These are phyloP conservation scores for Hericium erinaceus DNA, from an alignment of 768 basidiomycete genomes.

Conservation along the genomic window DNA sequence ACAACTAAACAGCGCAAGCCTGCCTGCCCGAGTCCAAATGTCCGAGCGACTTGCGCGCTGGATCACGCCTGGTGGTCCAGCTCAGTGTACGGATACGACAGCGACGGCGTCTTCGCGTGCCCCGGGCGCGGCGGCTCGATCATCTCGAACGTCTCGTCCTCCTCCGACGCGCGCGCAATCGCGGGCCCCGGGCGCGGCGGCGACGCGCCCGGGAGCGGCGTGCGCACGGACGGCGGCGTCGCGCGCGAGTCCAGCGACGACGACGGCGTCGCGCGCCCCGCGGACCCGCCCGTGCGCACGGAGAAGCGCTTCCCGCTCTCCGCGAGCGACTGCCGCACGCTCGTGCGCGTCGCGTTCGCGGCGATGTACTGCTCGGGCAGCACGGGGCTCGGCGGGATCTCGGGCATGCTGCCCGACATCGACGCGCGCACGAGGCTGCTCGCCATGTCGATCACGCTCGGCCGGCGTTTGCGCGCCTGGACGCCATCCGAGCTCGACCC, in stretches of 20 bases:
- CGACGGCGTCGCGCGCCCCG: constrained; percentile 6
- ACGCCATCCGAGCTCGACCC: constrained; percentile 25
- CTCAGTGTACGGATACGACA: constrained; percentile 51
- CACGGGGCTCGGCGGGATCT: constrained; percentile 56
- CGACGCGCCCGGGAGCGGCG: constrained; percentile 2
- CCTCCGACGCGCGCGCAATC: constrained; percentile 24
- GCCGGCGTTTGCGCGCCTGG: constrained; percentile 36
- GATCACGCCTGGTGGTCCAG: constrained; percentile 30
- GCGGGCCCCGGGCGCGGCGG: constrained; percentile 22
- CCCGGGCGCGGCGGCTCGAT: constrained; percentile 34
- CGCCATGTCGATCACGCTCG: constrained; percentile 34
- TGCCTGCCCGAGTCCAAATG: constrained; percentile 4
- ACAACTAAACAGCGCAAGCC: neutral
- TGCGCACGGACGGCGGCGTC: constrained; percentile 4
- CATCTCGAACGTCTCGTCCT: constrained; percentile 46
- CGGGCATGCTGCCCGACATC: constrained; percentile 26
- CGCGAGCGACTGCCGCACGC: neutral
- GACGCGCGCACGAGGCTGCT: constrained; percentile 17
- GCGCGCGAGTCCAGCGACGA: constrained; percentile 6
- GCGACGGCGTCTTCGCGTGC: constrained; percentile 20
- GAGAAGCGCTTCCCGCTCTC: neutral
- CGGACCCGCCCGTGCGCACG: constrained; percentile 1
- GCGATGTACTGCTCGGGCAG: constrained; percentile 34
- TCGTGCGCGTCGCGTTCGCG: constrained; percentile 2
- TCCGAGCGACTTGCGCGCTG: neutral